These are phyloP conservation scores for Bolboschoenus planiculmis DNA, from an alignment of 176 grass and related monocot genomes.

Conservation along the genomic window DNA sequence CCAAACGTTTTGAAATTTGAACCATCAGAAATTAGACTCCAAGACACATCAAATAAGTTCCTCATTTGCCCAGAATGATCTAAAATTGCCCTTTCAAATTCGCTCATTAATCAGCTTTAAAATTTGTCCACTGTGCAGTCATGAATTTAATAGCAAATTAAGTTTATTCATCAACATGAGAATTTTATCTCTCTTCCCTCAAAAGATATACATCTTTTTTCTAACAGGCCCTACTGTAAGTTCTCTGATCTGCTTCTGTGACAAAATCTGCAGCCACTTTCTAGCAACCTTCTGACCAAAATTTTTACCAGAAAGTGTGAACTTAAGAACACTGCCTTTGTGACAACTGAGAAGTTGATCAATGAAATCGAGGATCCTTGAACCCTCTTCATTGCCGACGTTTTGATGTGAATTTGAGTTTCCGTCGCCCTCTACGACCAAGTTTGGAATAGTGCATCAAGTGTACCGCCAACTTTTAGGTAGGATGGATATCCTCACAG, in stretches of 20 bases:
- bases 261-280: neutral
- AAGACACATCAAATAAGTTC: too few species aligned
- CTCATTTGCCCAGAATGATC: too few species aligned
- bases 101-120: too few species aligned
- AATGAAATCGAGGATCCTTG: neutral
- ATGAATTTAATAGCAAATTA: too few species aligned
- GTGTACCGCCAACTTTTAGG: neutral
- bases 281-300: too few species aligned
- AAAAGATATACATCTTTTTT: too few species aligned
- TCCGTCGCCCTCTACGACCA: neutral
- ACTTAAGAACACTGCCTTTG: neutral
- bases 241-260: neutral
- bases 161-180: too few species aligned
- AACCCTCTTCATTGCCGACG: neutral
- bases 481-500: neutral
- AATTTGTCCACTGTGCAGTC: too few species aligned
- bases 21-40: too few species aligned
- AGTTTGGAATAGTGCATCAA: neutral
- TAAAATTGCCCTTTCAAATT: too few species aligned
- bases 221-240: neutral
- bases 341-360: conserved; percentile 4
- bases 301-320: neutral
- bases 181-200: too few species aligned
- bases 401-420: neutral
- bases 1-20: too few species aligned